A percentile compares a stretch with the other conserved stretches of the same genome.
Evolutionary conservation across 352 stramenopile genomes (phyloP).

Genomic region (Globisporangium megalacanthum): DNA sequence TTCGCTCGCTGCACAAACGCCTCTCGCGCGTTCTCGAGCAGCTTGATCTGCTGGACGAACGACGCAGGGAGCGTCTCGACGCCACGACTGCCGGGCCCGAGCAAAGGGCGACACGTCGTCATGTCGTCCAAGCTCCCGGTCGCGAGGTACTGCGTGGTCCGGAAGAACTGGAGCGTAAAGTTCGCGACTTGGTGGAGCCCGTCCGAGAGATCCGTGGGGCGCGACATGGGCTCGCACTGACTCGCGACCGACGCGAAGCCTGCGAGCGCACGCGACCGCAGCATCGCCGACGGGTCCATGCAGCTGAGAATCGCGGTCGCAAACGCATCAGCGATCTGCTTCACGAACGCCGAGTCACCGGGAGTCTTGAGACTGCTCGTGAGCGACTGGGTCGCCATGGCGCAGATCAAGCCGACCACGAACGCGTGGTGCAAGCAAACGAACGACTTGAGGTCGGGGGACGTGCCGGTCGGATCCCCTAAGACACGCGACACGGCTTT

Average conservation of each 20-base stretch:
- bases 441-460: conserved; percentile 57
- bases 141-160: conserved; percentile 53
- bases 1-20: conserved; percentile 24
- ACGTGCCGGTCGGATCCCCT: conserved; percentile 30
- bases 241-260: conserved; percentile 55
- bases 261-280: conserved; percentile 45
- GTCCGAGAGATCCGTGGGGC: conserved; percentile 50
- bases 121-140: conserved; percentile 55
- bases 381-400: conserved; percentile 70
- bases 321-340: conserved; percentile 67
- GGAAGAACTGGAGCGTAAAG: conserved; percentile 73
- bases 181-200: conserved; percentile 70
- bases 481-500: conserved; percentile 64
- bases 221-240: conserved; percentile 34
- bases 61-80: conserved; percentile 58
- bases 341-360: conserved; percentile 58
- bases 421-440: conserved; percentile 78
- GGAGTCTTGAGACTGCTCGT: conserved; percentile 51
- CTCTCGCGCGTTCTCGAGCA: conserved; percentile 58
- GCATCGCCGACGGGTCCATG: conserved; percentile 55
- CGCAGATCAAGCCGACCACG: conserved; percentile 72
- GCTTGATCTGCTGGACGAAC: conserved; percentile 66
- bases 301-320: conserved; percentile 69
- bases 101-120: conserved; percentile 49
- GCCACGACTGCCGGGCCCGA: conserved; percentile 27